Evolutionary conservation across 495 filamentous ascomycete species (phyloP).

Genomic region (Penicillium angulare): DNA sequence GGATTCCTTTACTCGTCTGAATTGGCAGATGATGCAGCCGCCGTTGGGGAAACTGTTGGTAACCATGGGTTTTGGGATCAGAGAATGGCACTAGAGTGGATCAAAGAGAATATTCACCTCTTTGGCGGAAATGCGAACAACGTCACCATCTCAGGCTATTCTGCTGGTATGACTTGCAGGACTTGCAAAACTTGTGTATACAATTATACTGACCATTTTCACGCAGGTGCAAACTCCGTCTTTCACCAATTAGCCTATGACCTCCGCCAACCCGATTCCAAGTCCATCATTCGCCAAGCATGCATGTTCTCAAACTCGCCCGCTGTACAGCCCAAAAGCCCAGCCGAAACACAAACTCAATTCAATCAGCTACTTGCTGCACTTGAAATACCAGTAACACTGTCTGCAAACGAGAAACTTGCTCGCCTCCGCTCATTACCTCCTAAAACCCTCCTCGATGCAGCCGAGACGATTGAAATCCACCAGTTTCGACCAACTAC

Average conservation of each 20-base stretch:
- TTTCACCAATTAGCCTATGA: slow-evolving; percentile 59
- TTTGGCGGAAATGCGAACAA: slow-evolving; percentile 64
- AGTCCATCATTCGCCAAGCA: slow-evolving; percentile 44
- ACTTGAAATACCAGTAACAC: slow-evolving; percentile 42
- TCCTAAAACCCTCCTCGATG: slow-evolving; percentile 37
- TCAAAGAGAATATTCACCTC: slow-evolving; percentile 54
- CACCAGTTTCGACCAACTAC: slow-evolving; percentile 57
- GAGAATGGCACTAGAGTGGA: slow-evolving; percentile 62
- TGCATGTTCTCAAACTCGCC: slow-evolving; percentile 57
- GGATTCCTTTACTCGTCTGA: slow-evolving; percentile 61
- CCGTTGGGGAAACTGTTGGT: slow-evolving; percentile 38
- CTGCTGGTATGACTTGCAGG: slow-evolving; percentile 45
- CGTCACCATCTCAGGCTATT: slow-evolving; percentile 65
- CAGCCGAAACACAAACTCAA: slow-evolving; percentile 46
- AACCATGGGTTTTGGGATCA: slow-evolving; percentile 74
- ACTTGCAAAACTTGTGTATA: neutral
- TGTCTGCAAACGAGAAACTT: slow-evolving; percentile 44
- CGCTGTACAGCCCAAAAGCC: slow-evolving; percentile 52
- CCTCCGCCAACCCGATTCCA: slow-evolving; percentile 38
- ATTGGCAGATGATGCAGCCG: slow-evolving; percentile 51
- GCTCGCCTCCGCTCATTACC: slow-evolving; percentile 40
- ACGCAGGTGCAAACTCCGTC: slow-evolving; percentile 59
- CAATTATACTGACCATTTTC: neutral
- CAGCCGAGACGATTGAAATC: slow-evolving; percentile 33
- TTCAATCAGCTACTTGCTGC: slow-evolving; percentile 53